phyloP scores from a whole-genome alignment of 257 asterid species.

The Verbena officinalis region DNA sequence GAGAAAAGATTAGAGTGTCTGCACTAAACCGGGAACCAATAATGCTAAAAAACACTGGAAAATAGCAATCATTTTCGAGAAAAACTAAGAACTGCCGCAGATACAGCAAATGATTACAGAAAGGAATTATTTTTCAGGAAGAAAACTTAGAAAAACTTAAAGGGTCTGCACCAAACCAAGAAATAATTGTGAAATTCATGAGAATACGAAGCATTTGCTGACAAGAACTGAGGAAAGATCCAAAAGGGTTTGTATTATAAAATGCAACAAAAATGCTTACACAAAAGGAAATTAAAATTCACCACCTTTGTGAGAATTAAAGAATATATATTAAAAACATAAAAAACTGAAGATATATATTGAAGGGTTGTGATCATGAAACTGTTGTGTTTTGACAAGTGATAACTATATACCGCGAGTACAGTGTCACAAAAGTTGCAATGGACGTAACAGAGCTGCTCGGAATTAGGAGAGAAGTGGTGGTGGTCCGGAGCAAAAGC shows the following conservation, averaged over 20 bases:
- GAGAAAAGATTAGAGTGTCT: neutral
- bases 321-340: neutral
- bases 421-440: slow-evolving; percentile 94
- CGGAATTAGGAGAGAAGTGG: slow-evolving; percentile 58
- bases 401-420: slow-evolving; percentile 62
- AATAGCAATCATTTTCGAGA: neutral
- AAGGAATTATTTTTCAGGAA: neutral
- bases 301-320: neutral
- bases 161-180: neutral
- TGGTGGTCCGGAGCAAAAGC: slow-evolving; percentile 90
- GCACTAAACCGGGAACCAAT: neutral
- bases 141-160: no score
- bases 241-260: neutral
- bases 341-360: neutral
- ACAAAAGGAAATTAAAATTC: no score
- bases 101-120: neutral
- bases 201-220: neutral
- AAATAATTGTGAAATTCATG: neutral
- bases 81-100: neutral
- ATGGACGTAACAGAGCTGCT: slow-evolving; percentile 98
- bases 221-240: neutral
- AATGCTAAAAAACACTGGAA: neutral
- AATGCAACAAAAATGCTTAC: no score
- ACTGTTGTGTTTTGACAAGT: neutral
- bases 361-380: neutral